Evolutionary conservation across 305 asterid genomes (phyloP), one percentile per base, ranked within the genome.

Genomic region (Ajuga reptans): DNA sequence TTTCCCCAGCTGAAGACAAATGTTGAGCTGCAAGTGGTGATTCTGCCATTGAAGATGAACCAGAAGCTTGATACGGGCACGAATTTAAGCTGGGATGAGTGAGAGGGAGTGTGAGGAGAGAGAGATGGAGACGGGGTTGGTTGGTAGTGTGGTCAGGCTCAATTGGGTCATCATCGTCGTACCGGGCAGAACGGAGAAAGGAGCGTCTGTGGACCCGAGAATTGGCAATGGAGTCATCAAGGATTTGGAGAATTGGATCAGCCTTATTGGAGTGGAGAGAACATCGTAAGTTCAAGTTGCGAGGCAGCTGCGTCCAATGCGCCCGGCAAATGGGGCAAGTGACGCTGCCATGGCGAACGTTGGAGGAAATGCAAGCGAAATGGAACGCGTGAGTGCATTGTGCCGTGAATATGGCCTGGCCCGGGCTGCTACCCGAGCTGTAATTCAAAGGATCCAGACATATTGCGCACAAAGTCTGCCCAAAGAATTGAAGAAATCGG

Each of bases 301-400:
- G 96, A 4, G 98, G 98, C 2, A 92, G 85, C 64, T 88, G 96
- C 1, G 98, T 87, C 98, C 96, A 92, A 24, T 81, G 89, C 2
- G 98, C 91, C 5, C 98, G 95, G 80, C 98, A 92, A 39, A 92
- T 86, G 24, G 97, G 96, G 81, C 98, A 92, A 24, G 95, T 88
- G 52, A 89, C 85, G 56, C 94, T 88, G 6, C 98, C 98, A 15
- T 92, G 96, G 72, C 89, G 84, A 47, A 89, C 90, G 14, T 92
- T 88, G 34, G 98, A 92, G 12, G 96, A 88, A 54, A 92, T 92
- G 91, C 98, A 92, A 27, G 83, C 80, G 4, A 92, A 88, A 75
- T 92, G 98, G 83, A 92, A 92, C 0, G 98, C 86, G 63, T 92
- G 98, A 62, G 90, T 78, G 79, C 98, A 92, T 47, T 88, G 96